These are phyloP conservation scores for Blastobotrys proliferans DNA, from an alignment of 1,139 yeast genomes.

Conservation along the genomic window DNA sequence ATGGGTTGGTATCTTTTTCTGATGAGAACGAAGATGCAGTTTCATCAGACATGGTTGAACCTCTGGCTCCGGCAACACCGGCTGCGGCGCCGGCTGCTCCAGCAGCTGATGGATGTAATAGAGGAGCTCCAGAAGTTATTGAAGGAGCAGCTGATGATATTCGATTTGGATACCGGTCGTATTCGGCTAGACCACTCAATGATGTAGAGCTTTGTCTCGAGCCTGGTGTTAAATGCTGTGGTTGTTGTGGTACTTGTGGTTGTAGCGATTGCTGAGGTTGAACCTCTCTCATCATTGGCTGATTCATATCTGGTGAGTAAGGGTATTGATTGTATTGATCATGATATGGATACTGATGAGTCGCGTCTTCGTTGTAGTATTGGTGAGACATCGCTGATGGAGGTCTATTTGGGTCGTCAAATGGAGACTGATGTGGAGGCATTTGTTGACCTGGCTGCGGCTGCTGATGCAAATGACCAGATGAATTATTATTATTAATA, in stretches of 20 bases:
- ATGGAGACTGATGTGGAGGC: constrained; percentile 5
- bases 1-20: constrained; percentile 27
- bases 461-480: not conserved
- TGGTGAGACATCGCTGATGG: constrained; percentile 5
- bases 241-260: constrained; percentile 11
- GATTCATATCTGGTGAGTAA: constrained; percentile 10
- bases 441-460: constrained; percentile 6
- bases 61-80: constrained; percentile 16
- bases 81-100: constrained; percentile 15
- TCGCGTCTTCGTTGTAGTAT: constrained; percentile 6
- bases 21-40: constrained; percentile 28
- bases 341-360: constrained; percentile 10
- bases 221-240: constrained; percentile 15
- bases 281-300: constrained; percentile 13
- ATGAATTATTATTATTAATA: constrained; percentile 10
- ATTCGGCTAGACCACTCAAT: constrained; percentile 30
- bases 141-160: constrained; percentile 33
- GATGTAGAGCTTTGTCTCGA: constrained; percentile 27
- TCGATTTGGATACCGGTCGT: constrained; percentile 38
- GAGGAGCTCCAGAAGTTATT: constrained; percentile 23
- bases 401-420: constrained; percentile 6
- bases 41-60: constrained; percentile 28
- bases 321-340: constrained; percentile 12
- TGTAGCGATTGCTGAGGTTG: constrained; percentile 8
- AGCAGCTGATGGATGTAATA: constrained; percentile 9